These are phyloP conservation scores for Conoideocrella luteorostrata DNA, from an alignment of 2,329 filamentous ascomycete genomes.

Conservation along the genomic window DNA sequence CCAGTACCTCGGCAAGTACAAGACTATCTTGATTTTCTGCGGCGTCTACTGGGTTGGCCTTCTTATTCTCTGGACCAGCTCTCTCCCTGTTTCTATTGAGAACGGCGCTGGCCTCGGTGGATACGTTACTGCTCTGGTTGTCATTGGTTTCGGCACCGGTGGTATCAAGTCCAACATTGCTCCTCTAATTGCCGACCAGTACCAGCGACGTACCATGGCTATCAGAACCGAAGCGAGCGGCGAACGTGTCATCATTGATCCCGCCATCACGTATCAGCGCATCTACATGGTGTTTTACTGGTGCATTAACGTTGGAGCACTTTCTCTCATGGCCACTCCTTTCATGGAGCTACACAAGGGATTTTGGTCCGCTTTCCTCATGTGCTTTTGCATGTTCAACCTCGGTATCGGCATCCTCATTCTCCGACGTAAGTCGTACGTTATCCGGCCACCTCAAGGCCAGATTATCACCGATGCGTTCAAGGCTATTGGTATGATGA, in stretches of 20 bases:
- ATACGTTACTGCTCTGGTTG: conserved; percentile 49
- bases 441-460: conserved; percentile 51
- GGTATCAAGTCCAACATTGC: conserved; percentile 62
- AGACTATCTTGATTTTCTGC: conserved; percentile 53
- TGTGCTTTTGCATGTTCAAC: conserved; percentile 56
- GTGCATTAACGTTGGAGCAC: conserved; percentile 67
- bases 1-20: conserved; percentile 54
- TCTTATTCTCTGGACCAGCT: conserved; percentile 46
- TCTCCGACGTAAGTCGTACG: conserved; percentile 37
- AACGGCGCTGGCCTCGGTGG: conserved; percentile 38
- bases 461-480: conserved; percentile 62
- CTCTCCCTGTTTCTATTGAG: conserved; percentile 31
- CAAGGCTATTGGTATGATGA: conserved; percentile 36
- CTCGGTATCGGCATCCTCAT: conserved; percentile 50
- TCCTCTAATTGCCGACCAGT: conserved; percentile 59
- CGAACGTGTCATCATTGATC: conserved; percentile 60
- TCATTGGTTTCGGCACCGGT: conserved; percentile 61
- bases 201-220: conserved; percentile 45
- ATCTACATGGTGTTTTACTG: conserved; percentile 72
- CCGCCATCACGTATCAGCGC: conserved; percentile 57
- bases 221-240: conserved; percentile 42
- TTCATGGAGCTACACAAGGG: conserved; percentile 61
- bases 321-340: conserved; percentile 60
- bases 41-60: conserved; percentile 53
- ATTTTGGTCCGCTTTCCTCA: conserved; percentile 59